Base-by-base conservation (phyloP, 2,329 filamentous ascomycete genomes). In the Colletotrichum simmondsii region DNA sequence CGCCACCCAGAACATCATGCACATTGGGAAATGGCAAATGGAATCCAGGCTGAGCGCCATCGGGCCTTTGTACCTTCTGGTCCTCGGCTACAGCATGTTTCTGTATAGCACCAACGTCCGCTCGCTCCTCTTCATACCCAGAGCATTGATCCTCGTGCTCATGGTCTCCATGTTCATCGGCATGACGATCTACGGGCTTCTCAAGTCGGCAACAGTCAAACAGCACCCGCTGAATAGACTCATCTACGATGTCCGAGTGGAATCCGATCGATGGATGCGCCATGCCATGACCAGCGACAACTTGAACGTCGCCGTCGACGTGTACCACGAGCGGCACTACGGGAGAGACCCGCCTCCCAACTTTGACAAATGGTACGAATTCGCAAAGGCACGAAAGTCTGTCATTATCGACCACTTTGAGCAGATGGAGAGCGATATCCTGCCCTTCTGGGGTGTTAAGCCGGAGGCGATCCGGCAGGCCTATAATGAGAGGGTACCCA, bases 331-430 rank as follows among this genome's bases (percentile, higher is more conserved):
- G 60, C 84, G 86, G 5, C 85, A 90, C 71, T 77, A 93, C 77
- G 90, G 91, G 16, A 89, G 94, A 72, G 85, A 90, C 32, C 95
- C 95, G 19, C 95, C 95, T 12, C 93, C 92, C 1, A 89, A 93
- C 71, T 98, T 97, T 77, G 93, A 95, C 77, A 91, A 92, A 75
- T 98, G 95, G 95, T 97, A 92, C 79, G 87, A 92, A 24, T 95
- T 94, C 78, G 94, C 95, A 5, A 89, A 88, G 74, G 85, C 88
- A n/a, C 90, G 88, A 70, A 87, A 89, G 1, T 93, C 95, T 0
- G 85, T 90, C 65, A 85, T 97, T 64, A 91, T 97, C 67, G 95
- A 98, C 77, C 91, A 94, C 74, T 98, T 94, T 76, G 92, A 94
- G 76, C 94, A 93, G 60, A 95, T 97, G 67, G 91, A 94, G 76